These are phyloP conservation scores for Bathelium albidoporum DNA, from an alignment of 495 filamentous ascomycete genomes.

Conservation along the genomic window DNA sequence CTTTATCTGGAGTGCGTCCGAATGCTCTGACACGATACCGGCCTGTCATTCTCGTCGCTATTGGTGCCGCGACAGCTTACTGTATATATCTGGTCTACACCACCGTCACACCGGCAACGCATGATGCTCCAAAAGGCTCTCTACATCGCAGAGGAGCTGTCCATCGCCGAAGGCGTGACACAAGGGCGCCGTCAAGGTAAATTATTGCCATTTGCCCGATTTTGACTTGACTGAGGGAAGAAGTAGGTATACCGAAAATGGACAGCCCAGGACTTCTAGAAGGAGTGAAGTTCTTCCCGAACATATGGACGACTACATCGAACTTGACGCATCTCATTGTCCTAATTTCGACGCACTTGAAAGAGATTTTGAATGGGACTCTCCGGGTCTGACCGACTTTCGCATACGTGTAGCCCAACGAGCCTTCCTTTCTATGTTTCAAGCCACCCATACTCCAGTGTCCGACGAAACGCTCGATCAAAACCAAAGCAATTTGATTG, in stretches of 20 bases:
- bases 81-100: slow-evolving; percentile 22
- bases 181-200: slow-evolving; percentile 8
- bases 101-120: not conserved
- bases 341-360: not conserved
- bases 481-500: not conserved
- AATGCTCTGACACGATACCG: slow-evolving; percentile 16
- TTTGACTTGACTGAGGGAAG: not conserved
- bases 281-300: not conserved
- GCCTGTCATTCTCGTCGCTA: slow-evolving; percentile 19
- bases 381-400: not conserved
- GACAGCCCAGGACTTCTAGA: not conserved
- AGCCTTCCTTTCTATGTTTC: not conserved
- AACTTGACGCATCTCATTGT: not conserved
- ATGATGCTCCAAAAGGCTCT: not conserved
- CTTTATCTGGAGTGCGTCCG: not conserved
- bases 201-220: not conserved
- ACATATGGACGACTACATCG: not conserved
- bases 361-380: not conserved
- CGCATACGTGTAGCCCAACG: not conserved
- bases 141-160: slow-evolving; percentile 52
- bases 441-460: not conserved
- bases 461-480: not conserved
- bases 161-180: slow-evolving; percentile 28
- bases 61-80: slow-evolving; percentile 19
- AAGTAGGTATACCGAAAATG: not conserved